These are phyloP conservation scores for Microcos paniculata DNA, from an alignment of 345 rosid genomes.

Conservation along the genomic window DNA sequence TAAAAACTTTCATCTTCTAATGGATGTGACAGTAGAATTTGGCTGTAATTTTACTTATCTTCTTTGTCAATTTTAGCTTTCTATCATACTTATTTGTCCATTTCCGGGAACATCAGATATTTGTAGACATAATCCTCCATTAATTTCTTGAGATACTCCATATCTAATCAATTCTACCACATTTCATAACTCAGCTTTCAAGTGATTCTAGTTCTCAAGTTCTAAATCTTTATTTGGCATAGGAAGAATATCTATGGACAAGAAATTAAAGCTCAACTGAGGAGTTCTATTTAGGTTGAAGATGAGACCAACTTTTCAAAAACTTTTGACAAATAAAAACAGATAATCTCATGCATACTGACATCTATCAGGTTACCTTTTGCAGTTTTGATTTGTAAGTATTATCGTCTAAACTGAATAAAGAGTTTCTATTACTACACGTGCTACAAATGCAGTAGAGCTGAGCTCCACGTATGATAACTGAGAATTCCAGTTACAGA, in stretches of 20 bases:
- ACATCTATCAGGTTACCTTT: not conserved
- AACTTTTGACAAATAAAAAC: not conserved
- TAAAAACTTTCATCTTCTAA: not conserved
- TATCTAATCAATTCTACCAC: not conserved
- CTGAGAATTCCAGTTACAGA: conserved; percentile 19
- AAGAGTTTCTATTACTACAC: conserved; percentile 16
- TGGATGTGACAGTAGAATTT: not conserved
- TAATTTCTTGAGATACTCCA: not conserved
- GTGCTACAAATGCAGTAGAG: conserved; percentile 24
- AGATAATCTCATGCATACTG: not conserved
- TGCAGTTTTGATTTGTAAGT: not conserved
- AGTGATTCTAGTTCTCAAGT: not conserved
- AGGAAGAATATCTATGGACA: not conserved
- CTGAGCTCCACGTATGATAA: conserved; percentile 21
- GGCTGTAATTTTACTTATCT: not conserved
- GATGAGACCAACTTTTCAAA: not conserved
- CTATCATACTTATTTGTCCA: not conserved
- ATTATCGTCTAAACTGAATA: not conserved
- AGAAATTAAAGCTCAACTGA: not conserved
- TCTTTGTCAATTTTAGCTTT: not conserved
- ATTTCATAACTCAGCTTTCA: not conserved
- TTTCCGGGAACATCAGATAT: not conserved
- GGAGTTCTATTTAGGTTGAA: not conserved
- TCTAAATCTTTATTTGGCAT: not conserved
- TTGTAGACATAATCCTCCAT: not conserved